Evolutionary conservation across 2,329 filamentous ascomycete genomes (phyloP), one percentile per base, ranked within the genome.

Genomic region (Epicoccum sorghinum): DNA sequence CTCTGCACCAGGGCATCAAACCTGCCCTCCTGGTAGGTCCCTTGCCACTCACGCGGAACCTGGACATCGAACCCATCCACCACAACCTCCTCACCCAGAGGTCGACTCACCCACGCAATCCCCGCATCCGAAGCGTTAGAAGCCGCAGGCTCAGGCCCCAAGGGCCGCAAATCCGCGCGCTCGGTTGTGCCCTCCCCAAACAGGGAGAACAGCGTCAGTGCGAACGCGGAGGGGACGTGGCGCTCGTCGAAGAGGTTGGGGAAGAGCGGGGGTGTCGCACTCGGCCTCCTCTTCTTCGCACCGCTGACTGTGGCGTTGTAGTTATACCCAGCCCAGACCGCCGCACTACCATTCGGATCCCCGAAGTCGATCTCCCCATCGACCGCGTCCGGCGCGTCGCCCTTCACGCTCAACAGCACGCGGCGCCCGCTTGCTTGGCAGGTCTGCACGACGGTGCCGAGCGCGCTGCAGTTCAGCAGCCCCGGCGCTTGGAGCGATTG

Each of bases 371-470:
- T 18, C 22, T 67, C 57, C 2, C 61, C 62, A 10, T 44, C 52
- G 0, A 66, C 66, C 1, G 63, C 63, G 1, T 47, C 38, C 64
- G 69, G 1, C 66, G 69, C 2, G 68, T 75, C n/a, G 50, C 32
- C 62, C 24, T 73, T 74, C 4, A 80, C 57, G 54, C 70, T 75
- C 18, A 80, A 60, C 2, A 80, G 50, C 0, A 80, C 70, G 22
- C 73, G 73, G 49, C 76, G 78, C 18, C 77, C 75, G 9, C 65
- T 39, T 0, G 49, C 39, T 58, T 80, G 77, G 61, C 77, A 80
- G 1, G 48, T 38, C 23, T 59, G 52, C 6, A 75, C 68, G 53
- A 68, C 65, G 1, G 39, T 40, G 43, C 76, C 76, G 3, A 79
- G 66, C 0, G 63, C 58, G 1, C 74, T 70, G 66, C 75, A 78